These are phyloP conservation scores for Actinomortierella wolfii DNA, from an alignment of 371 early-diverging fungal genomes.

Conservation along the genomic window DNA sequence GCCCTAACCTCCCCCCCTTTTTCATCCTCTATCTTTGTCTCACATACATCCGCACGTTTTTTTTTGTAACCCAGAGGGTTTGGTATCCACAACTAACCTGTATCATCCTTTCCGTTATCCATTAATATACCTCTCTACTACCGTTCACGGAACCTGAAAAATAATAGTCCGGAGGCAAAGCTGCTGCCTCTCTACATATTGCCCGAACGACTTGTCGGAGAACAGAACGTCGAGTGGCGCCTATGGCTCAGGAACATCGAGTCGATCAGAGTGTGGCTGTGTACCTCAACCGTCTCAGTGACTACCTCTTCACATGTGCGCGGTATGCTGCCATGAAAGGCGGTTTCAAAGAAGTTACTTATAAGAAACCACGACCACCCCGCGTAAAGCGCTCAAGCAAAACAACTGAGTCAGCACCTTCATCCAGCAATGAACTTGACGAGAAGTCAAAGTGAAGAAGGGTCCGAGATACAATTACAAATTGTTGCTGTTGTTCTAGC, in stretches of 20 bases:
- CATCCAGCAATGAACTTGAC: too few species aligned
- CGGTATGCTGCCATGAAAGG: constrained; percentile 74
- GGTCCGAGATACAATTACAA: too few species aligned
- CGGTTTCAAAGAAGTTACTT: constrained; percentile 68
- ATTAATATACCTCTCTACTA: background rate
- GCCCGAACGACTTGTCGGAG: constrained; percentile 82
- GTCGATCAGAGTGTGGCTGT: constrained; percentile 66
- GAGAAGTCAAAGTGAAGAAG: too few species aligned
- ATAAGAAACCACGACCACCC: constrained; percentile 49
- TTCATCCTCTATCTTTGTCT: too few species aligned
- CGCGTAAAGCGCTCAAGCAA: constrained; percentile 11
- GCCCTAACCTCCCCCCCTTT: too few species aligned
- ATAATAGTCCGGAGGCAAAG: constrained; percentile 73
- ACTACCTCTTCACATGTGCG: constrained; percentile 87
- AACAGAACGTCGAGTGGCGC: constrained; percentile 84
- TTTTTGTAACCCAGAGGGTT: too few species aligned
- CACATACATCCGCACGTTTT: too few species aligned
- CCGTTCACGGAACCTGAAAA: background rate
- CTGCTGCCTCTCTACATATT: constrained; percentile 72
- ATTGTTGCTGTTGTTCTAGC: too few species aligned
- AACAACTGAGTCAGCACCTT: background rate
- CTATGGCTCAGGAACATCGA: constrained; percentile 61
- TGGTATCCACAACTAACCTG: too few species aligned
- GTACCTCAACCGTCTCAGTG: constrained; percentile 83
- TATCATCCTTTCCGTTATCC: background rate